phyloP scores from a whole-genome alignment of 169 alveolate genomes.

The Blepharisma undulans region DNA sequence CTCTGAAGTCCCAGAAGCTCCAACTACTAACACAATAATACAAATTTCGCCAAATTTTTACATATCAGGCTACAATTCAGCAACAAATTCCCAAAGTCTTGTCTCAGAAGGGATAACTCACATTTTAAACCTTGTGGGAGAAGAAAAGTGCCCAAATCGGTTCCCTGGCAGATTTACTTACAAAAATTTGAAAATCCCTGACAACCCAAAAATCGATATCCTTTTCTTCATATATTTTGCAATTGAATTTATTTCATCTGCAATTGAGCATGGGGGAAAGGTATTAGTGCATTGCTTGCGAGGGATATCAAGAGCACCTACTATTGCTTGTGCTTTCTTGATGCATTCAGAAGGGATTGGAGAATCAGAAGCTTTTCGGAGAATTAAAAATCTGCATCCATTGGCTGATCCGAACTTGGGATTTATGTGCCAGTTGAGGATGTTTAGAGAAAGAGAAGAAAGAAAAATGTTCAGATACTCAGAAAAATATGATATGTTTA shows the following conservation, averaged over 20 bases:
- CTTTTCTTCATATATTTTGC: constrained; percentile 21
- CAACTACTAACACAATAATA: not conserved
- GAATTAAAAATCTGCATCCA: not conserved
- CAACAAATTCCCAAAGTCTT: constrained; percentile 6
- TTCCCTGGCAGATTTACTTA: not conserved
- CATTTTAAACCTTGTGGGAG: constrained; percentile 29
- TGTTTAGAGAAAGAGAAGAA: not conserved
- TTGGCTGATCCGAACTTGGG: constrained; percentile 31
- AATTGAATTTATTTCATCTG: not conserved
- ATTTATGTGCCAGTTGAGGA: constrained; percentile 25
- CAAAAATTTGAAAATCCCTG: constrained; percentile 6
- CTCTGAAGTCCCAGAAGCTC: not conserved
- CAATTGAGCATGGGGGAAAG: constrained; percentile 46
- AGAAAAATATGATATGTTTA: constrained; percentile 16
- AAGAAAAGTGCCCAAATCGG: constrained; percentile 13
- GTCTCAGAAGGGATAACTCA: not conserved
- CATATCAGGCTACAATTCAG: constrained; percentile 24
- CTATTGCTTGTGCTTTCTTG: constrained; percentile 66
- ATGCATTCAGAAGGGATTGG: constrained; percentile 47
- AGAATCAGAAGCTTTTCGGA: not conserved
- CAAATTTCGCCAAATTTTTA: constrained; percentile 25
- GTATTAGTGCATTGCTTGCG: constrained; percentile 72
- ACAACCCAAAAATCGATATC: constrained; percentile 25
- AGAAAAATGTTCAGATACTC: not conserved
- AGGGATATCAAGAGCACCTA: constrained; percentile 76